Base-by-base conservation (phyloP, 805 yeast genomes). In the Wickerhamiella parazyma region DNA sequence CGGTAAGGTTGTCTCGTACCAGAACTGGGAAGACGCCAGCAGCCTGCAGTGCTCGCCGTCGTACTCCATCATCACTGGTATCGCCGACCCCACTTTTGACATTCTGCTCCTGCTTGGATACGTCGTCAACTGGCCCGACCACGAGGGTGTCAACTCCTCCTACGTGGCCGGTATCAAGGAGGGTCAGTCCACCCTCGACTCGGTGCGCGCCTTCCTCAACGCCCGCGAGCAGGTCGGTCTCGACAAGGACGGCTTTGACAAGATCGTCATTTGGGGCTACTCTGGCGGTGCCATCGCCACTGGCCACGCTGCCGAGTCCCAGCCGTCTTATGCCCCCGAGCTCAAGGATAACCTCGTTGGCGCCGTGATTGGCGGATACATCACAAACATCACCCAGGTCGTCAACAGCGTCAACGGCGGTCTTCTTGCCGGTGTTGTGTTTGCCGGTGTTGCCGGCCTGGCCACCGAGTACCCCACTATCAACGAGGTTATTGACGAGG, bases 151-250 rank as follows among this genome's bases (percentile, higher is more conserved):
- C 26, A 40, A 45, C 6, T 41, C 49, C 3, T 45, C 53, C 12
- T 54, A 36, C 43, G 48, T 49, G 1, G 57, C 53, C 2, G 52
- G 55, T 11, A 33, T 43, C 16, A 41, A 44, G 9, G 52, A 51
- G 7, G 63, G 61, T 6, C 53, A 48, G 17, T 46, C 48, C 22
- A 48, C 52, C 3, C 55, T 59, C 11, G 61, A 58, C 44, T 48
- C 60, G 1, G 37, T 58, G 8, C 44, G 56, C 4, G 63, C 62
- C 1, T 49, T 51, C 9, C 45, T 49, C 14, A 24, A 40, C 19
- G 45, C 53, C 8, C 18, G 19, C 6, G 24, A 38, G 31, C 16
- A 45, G 20, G 42, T 46, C 3, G 48, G 48, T 18, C 34, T 51
- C 36, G n/a, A 11, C 16, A 11, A 6, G 5, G 16, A 28, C n/a